These are phyloP conservation scores for Leptoxyphium fumago DNA, from an alignment of 2,329 filamentous ascomycete genomes.

Conservation along the genomic window DNA sequence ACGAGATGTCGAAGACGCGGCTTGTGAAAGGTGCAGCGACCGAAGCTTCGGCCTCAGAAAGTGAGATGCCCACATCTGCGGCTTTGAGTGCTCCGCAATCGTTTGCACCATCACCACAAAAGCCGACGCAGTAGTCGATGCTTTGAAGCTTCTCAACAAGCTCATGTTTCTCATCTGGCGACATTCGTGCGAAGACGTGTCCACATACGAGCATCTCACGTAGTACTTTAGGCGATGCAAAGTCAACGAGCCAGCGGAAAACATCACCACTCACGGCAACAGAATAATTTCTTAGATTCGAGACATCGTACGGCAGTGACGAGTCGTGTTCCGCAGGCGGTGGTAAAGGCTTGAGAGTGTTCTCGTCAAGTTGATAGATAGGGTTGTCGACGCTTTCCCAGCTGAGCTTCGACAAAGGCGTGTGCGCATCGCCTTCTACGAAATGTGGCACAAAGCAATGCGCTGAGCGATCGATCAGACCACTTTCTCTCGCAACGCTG, in stretches of 20 bases:
- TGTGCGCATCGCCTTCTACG: constrained; percentile 57
- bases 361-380: constrained; percentile 60
- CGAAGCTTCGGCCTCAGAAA: constrained; percentile 93
- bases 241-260: constrained; percentile 94
- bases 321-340: constrained; percentile 58
- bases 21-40: constrained; percentile 98
- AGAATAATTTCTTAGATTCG: constrained; percentile 70
- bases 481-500: constrained; percentile 83
- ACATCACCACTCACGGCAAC: constrained; percentile 84
- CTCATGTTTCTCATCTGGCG: constrained; percentile 95
- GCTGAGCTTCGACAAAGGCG: constrained; percentile 55
- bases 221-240: constrained; percentile 64
- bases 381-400: constrained; percentile 96
- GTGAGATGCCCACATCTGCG: constrained; percentile 89
- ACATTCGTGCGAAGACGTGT: constrained; percentile 96
- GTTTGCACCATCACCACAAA: constrained; percentile 94
- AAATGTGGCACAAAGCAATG: constrained; percentile 93
- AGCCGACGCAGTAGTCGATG: constrained; percentile 87
- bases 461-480: constrained; percentile 61
- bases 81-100: constrained; percentile 95
- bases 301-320: constrained; percentile 73
- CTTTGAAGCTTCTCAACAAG: constrained; percentile 93
- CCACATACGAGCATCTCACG: constrained; percentile 78
- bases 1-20: constrained; percentile 88
- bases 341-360: constrained; percentile 65